phyloP scores from a whole-genome alignment of 306 rosid genomes.

The Prinsepia uniflora region DNA sequence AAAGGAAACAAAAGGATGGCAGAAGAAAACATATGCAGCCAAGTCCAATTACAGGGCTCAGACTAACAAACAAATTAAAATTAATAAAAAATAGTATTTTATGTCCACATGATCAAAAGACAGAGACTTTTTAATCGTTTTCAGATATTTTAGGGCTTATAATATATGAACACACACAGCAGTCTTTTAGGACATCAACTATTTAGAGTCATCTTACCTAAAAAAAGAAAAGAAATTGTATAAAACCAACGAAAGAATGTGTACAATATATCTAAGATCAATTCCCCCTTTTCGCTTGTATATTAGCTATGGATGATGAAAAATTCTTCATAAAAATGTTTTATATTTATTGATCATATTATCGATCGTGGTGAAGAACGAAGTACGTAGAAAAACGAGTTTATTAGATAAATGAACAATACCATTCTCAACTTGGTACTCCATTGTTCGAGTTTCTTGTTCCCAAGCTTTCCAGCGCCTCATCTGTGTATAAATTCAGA shows the following conservation, averaged over 20 bases:
- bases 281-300: neutral
- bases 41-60: neutral
- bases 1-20: neutral
- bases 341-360: too few relatives aligned
- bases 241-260: neutral
- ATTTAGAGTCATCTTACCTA: neutral
- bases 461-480: constrained; percentile 42
- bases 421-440: constrained; percentile 44
- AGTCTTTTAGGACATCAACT: neutral
- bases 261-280: neutral
- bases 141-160: neutral
- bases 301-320: neutral
- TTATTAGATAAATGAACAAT: neutral
- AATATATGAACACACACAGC: neutral
- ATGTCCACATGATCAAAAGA: neutral
- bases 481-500: constrained; percentile 21
- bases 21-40: neutral
- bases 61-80: neutral
- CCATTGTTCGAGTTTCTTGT: constrained; percentile 39
- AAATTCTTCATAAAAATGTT: neutral
- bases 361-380: too few relatives aligned
- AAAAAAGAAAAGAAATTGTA: neutral
- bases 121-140: neutral
- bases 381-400: too few relatives aligned
- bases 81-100: neutral